A percentile compares a stretch with the other conserved stretches of the same genome.
Conservation (phyloP, 306 rosid genomes). For the Luffa acutangula region DNA sequence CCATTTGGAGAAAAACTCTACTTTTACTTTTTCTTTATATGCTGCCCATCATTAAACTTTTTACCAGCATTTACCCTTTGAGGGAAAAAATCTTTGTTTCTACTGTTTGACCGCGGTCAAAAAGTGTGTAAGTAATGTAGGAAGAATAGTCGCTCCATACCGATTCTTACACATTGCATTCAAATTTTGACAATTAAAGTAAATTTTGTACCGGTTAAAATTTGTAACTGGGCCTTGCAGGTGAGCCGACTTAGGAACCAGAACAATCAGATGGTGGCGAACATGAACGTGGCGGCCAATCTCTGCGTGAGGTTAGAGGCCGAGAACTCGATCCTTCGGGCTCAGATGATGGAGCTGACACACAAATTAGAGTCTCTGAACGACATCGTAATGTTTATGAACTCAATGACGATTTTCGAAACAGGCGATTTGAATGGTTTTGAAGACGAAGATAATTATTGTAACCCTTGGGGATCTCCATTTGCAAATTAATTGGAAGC, state of each 20-base stretch:
- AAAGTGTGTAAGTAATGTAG: too few species aligned
- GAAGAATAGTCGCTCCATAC: too few species aligned
- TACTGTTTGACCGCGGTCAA: too few species aligned
- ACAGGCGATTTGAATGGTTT: neutral
- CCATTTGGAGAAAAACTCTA: too few species aligned
- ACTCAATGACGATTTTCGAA: neutral
- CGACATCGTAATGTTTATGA: slow-evolving; percentile 25
- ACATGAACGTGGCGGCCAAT: slow-evolving; percentile 22
- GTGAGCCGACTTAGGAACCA: slow-evolving; percentile 37
- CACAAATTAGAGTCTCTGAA: slow-evolving; percentile 36
- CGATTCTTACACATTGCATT: too few species aligned
- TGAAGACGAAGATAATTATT: neutral
- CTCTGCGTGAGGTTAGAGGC: slow-evolving; percentile 29
- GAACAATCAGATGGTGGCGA: slow-evolving; percentile 34
- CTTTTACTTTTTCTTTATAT: too few species aligned
- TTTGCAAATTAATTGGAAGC: neutral
- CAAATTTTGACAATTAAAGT: too few species aligned
- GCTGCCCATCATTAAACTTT: too few species aligned
- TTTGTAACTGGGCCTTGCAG: neutral
- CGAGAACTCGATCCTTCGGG: slow-evolving; percentile 45
- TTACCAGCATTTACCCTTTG: too few species aligned
- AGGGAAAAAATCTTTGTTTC: too few species aligned
- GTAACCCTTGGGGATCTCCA: neutral
- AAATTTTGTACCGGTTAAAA: too few species aligned
- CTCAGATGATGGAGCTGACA: slow-evolving; percentile 39